Evolutionary conservation across 306 rosid genomes (phyloP).

Genomic region (Vicia sativa): DNA sequence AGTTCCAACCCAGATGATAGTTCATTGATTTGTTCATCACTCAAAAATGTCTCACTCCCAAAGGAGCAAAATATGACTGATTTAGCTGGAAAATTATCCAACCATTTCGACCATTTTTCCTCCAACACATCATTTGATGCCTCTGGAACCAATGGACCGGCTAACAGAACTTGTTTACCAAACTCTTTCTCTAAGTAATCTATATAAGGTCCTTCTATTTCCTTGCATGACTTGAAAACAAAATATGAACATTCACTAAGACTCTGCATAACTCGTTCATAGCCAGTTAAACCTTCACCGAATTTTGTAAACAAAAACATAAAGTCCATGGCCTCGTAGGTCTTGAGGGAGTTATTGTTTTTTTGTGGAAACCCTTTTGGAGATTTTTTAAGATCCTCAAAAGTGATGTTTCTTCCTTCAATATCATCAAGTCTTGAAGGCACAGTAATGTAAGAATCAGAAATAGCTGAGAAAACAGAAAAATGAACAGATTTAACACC

Average conservation of each 20-base stretch:
- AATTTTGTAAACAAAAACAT: slow-evolving; percentile 40
- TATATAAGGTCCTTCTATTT: slow-evolving; percentile 49
- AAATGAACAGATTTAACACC: slow-evolving; percentile 50
- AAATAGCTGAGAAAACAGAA: slow-evolving; percentile 41
- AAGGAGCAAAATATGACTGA: slow-evolving; percentile 53
- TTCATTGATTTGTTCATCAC: slow-evolving; percentile 48
- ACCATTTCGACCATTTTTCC: slow-evolving; percentile 48
- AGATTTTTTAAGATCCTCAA: slow-evolving; percentile 41
- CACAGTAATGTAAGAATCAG: slow-evolving; percentile 41
- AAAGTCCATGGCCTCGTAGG: slow-evolving; percentile 45
- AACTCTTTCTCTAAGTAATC: slow-evolving; percentile 43
- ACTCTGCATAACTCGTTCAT: slow-evolving; percentile 39
- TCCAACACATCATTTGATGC: slow-evolving; percentile 36
- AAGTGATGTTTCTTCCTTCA: slow-evolving; percentile 30
- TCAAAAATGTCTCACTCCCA: slow-evolving; percentile 61
- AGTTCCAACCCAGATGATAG: slow-evolving; percentile 51
- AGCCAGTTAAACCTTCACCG: slow-evolving; percentile 39
- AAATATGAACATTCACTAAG: slow-evolving; percentile 39
- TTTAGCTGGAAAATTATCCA: slow-evolving; percentile 34
- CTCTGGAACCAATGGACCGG: slow-evolving; percentile 57
- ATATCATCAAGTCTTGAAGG: slow-evolving; percentile 38
- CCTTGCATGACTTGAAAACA: slow-evolving; percentile 42
- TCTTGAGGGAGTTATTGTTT: slow-evolving; percentile 30
- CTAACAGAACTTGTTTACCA: slow-evolving; percentile 33
- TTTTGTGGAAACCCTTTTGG: slow-evolving; percentile 47